Base-by-base conservation (phyloP, 2,329 filamentous ascomycete species). In the Cytospora mali region DNA sequence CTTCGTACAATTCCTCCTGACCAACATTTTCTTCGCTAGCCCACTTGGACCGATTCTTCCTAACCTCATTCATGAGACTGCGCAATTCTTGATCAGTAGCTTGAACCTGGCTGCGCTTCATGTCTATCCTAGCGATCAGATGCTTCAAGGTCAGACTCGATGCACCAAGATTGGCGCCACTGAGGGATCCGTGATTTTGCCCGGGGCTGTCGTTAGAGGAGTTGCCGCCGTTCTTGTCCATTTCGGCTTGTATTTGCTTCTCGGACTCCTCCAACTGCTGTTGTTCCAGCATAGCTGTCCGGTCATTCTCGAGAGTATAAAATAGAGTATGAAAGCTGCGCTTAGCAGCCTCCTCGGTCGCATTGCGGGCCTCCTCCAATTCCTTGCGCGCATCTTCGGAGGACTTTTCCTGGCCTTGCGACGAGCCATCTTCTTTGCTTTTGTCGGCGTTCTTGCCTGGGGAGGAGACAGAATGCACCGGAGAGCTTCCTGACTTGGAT, bases 21-120 rank as follows among this genome's bases (percentile, higher is more conserved):
- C 95, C 94, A 66, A 99, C 90, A 69, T 96, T 95, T 70, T 99
- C 95, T 75, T 98, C 95, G 74, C 91, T 98, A 4, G 95, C 94
- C 95, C 95, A 99, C 78, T 99, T 99, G 76, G 94, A 98, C 71
- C 95, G 85, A 70, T 98, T 98, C 76, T 98, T 99, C 67, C 95
- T 87, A 21, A 99, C 95, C 76, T 99, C 95, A 70, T 95, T 97
- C 85, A 99, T 97, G 63, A 99, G 80, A 55, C 90, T 92, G 64
- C 95, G 88, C 64, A 99, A 81, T 73, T 99, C 94, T 27, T 93
- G 90, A 78, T 99, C 95, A 1, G 93, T 96, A 21, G 95, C 94
- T 73, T 88, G 87, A 58, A 99, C 94, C 78, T 92, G 87, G 68
- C 92, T 89, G 71, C 95, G 89, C 78, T 97, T 95, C 76, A 91